phyloP scores from a whole-genome alignment of 192 early-diverging fungal species.

The Chytriomyces hyalinus region DNA sequence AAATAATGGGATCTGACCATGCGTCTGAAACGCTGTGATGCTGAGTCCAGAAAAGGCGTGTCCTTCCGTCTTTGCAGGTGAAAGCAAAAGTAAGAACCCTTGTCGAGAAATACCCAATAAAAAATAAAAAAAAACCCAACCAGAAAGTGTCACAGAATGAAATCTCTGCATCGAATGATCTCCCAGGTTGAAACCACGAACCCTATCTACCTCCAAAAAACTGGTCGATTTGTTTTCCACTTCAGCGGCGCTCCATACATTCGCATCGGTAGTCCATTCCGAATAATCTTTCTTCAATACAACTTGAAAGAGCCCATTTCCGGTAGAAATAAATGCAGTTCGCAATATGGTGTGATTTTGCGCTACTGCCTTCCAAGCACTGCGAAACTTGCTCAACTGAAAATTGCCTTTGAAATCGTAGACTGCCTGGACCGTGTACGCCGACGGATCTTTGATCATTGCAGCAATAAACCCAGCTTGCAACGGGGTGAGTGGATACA shows the following conservation, averaged over 20 bases:
- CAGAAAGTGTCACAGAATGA: no score
- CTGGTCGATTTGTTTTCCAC: no score
- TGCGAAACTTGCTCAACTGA: not conserved
- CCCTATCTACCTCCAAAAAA: no score
- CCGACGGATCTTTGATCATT: slow-evolving; percentile 3
- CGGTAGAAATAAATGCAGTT: no score
- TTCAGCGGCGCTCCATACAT: no score
- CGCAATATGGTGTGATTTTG: not conserved
- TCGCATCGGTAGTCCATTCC: no score
- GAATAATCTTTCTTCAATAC: no score
- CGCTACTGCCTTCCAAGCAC: not conserved
- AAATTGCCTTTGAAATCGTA: not conserved
- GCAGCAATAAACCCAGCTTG: slow-evolving; percentile 31
- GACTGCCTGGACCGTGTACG: not conserved
- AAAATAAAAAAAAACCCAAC: not conserved
- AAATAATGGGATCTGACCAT: not conserved
- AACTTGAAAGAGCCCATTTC: no score
- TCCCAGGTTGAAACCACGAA: no score
- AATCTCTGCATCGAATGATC: no score
- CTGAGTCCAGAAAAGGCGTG: not conserved
- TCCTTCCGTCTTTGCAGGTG: not conserved
- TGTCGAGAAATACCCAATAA: no score
- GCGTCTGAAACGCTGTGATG: not conserved
- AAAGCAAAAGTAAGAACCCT: not conserved
- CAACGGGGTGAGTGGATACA: slow-evolving; percentile 39